phyloP scores from a whole-genome alignment of 208 protist species.

The Trypanosoma platydactyli region DNA sequence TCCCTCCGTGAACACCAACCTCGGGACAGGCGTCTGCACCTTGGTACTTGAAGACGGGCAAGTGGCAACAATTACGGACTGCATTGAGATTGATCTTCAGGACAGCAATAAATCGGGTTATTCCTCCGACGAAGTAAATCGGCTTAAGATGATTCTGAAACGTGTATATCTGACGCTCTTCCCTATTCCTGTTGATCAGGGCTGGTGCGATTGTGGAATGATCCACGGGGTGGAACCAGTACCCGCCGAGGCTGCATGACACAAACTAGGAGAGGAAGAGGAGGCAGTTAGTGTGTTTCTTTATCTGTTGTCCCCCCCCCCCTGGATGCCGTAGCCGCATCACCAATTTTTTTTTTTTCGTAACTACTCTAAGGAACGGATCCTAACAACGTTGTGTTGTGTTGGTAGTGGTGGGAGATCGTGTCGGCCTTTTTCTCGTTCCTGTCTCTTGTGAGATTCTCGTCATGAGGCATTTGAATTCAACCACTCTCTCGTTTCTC shows the following conservation, averaged over 20 bases:
- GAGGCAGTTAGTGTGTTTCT: neutral
- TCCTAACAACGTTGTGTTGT: too few relatives aligned
- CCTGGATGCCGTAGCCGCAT: too few relatives aligned
- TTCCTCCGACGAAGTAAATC: slow-evolving; percentile 54
- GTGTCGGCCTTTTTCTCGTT: slow-evolving; percentile 22
- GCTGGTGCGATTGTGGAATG: slow-evolving; percentile 92
- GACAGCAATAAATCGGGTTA: slow-evolving; percentile 55
- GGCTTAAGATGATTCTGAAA: slow-evolving; percentile 80
- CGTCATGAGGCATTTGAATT: slow-evolving; percentile 2
- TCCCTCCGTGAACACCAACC: slow-evolving; percentile 71
- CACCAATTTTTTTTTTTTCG: neutral
- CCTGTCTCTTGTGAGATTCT: neutral
- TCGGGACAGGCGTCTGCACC: slow-evolving; percentile 62
- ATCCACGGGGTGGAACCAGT: slow-evolving; percentile 68
- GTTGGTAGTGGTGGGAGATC: too few relatives aligned
- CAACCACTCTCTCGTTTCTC: too few relatives aligned
- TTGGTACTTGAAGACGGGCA: slow-evolving; percentile 75
- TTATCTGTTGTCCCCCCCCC: slow-evolving; percentile 17
- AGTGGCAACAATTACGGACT: slow-evolving; percentile 67
- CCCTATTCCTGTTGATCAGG: slow-evolving; percentile 86
- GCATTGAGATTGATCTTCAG: slow-evolving; percentile 86
- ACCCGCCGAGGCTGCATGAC: slow-evolving; percentile 19
- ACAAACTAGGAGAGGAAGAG: neutral
- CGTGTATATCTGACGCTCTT: slow-evolving; percentile 90
- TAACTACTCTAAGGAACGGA: neutral